A percentile compares a stretch with the other conserved stretches of the same genome.
phyloP scores from a whole-genome alignment of 192 early-diverging fungal genomes.

The Entomortierella chlamydospora region DNA sequence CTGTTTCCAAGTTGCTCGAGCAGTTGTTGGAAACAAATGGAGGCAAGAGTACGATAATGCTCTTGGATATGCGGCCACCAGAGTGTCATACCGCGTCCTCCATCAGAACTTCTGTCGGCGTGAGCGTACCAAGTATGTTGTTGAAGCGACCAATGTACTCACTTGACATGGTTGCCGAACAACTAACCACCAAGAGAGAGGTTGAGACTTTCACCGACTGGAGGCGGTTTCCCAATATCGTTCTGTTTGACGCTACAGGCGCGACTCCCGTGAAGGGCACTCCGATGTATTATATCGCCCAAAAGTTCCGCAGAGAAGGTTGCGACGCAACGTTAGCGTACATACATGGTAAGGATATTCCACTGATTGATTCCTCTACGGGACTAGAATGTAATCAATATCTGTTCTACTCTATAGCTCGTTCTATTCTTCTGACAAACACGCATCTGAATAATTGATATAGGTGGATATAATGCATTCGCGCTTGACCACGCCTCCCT shows the following conservation, averaged over 20 bases:
- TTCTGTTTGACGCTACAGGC: slow-evolving; percentile 74
- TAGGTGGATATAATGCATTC: slow-evolving; percentile 66
- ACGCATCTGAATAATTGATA: not conserved
- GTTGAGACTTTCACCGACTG: slow-evolving; percentile 59
- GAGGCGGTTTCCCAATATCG: slow-evolving; percentile 67
- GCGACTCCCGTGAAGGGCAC: slow-evolving; percentile 60
- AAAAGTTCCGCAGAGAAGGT: slow-evolving; percentile 70
- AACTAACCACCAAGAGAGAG: slow-evolving; percentile 64
- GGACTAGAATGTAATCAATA: no score
- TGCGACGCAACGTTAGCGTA: slow-evolving; percentile 55
- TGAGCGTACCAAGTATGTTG: slow-evolving; percentile 79
- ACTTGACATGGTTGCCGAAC: slow-evolving; percentile 69
- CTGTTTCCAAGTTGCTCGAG: slow-evolving; percentile 22
- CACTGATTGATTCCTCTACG: not conserved
- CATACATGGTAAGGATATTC: slow-evolving; percentile 53
- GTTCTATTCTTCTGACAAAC: no score
- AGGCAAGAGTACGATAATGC: slow-evolving; percentile 50
- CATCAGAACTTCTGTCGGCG: slow-evolving; percentile 69
- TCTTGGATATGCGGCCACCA: slow-evolving; percentile 79
- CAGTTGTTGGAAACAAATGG: slow-evolving; percentile 3
- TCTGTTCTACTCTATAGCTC: no score
- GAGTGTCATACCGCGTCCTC: slow-evolving; percentile 62
- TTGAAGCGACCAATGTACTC: slow-evolving; percentile 75
- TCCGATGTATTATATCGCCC: slow-evolving; percentile 62
- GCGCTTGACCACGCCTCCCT: slow-evolving; percentile 28